Base-by-base conservation (phyloP, 1,284 basidiomycete species). In the Austropuccinia psidii region DNA sequence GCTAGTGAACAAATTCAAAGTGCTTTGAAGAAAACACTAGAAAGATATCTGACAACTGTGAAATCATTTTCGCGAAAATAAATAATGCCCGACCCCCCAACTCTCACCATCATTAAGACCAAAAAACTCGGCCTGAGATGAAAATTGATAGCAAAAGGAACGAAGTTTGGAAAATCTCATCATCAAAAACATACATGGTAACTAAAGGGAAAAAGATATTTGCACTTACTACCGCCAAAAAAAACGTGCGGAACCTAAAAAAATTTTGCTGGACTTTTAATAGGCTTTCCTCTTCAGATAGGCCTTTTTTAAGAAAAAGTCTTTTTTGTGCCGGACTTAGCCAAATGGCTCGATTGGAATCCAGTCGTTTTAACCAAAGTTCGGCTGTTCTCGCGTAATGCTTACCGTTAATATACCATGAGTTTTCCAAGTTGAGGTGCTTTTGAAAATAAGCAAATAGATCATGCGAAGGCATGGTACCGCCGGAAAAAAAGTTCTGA, bases 61-160 rank as follows among this genome's bases (percentile, higher is more conserved):
- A n/a, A n/a, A 45, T 45, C n/a, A n/a, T 45, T 45, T 45, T 45
- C 11, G 41, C 11, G 61, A 64, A 78, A 85, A 85, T 65, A 86
- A 76, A 75, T 86, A 86, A 77, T 84, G 85, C 1, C 84, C 85
- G 0, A 86, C 83, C 8, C 86, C 85, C 85, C 85, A 86, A 50
- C 87, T 85, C 79, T 90, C 84, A 1, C 89, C 88, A 5, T 80
- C 79, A 76, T 89, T 84, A 79, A 87, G 82, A 6, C 83, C 86
- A 79, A 90, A 91, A 75, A 90, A 83, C 78, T 90, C 89, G 5
- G 87, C 87, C 39, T 89, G 86, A 24, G n/a, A n/a, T n/a, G n/a
- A n/a, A n/a, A n/a, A n/a, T 19, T 88, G 82, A 80, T 88, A 89
- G 74, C 87, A 85, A 2, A 43, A 6, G 19, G 43, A 64, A n/a